Conservation (phyloP, 371 early-diverging fungal species). For the Rhizopus microsporus region DNA sequence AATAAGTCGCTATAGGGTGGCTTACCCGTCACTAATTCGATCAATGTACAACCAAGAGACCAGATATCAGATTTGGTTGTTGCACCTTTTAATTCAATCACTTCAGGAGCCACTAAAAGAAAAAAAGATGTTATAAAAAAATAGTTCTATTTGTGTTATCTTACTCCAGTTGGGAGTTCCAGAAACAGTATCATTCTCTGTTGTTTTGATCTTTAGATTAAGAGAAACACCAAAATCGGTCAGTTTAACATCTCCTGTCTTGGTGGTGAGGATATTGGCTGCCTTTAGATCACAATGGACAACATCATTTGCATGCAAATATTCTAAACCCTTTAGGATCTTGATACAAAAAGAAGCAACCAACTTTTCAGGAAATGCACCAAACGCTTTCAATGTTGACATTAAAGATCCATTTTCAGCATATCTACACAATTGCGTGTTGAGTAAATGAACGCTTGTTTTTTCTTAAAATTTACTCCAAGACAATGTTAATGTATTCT, state of each 20-base stretch:
- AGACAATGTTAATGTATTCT: conserved; percentile 76
- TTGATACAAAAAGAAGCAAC: conserved; percentile 89
- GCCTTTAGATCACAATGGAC: conserved; percentile 98
- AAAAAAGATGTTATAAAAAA: conserved; percentile 18
- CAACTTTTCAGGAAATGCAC: conserved; percentile 91
- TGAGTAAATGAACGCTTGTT: neutral
- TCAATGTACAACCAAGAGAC: conserved; percentile 87
- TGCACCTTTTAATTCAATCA: conserved; percentile 83
- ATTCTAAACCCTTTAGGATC: conserved; percentile 86
- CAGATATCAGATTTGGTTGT: conserved; percentile 88
- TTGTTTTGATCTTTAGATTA: conserved; percentile 71
- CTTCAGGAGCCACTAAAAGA: conserved; percentile 92
- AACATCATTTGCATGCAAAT: conserved; percentile 87
- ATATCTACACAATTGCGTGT: conserved; percentile 30
- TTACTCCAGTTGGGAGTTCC: conserved; percentile 97
- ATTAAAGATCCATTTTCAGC: conserved; percentile 96
- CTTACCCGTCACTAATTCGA: conserved; percentile 85
- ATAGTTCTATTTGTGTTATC: conserved; percentile 12
- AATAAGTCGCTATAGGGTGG: conserved; percentile 84
- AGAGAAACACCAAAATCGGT: conserved; percentile 95
- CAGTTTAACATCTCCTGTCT: conserved; percentile 92
- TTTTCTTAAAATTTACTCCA: conserved; percentile 63
- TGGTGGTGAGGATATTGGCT: conserved; percentile 93
- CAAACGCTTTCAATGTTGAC: conserved; percentile 88
- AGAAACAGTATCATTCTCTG: conserved; percentile 68